Percentiles rank a stretch among this genome's conserved stretches.
phyloP scores from a whole-genome alignment of 352 stramenopile genomes.

The Phytophthora capsici region DNA sequence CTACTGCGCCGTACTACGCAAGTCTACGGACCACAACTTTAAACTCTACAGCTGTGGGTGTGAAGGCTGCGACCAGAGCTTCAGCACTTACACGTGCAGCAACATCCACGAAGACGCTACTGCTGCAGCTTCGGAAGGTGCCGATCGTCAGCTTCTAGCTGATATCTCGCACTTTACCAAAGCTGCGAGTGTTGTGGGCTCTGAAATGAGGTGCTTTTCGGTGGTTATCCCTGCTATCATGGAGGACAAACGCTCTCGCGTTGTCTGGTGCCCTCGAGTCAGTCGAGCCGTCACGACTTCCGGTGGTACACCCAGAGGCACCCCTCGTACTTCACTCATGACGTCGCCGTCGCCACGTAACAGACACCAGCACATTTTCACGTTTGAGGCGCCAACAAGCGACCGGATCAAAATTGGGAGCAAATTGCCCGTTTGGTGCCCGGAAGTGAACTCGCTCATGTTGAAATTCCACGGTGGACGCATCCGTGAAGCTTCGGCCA shows the following conservation, averaged over 20 bases:
- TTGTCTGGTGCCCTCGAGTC: constrained; percentile 84
- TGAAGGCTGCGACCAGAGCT: constrained; percentile 87
- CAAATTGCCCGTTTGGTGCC: constrained; percentile 88
- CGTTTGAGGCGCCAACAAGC: constrained; percentile 70
- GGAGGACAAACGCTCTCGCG: constrained; percentile 76
- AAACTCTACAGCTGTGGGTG: constrained; percentile 89
- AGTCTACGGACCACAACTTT: constrained; percentile 81
- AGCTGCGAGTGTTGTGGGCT: constrained; percentile 71
- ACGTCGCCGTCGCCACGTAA: constrained; percentile 81
- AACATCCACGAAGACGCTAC: constrained; percentile 68
- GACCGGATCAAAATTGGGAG: constrained; percentile 84
- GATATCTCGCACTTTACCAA: constrained; percentile 89
- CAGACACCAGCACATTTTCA: constrained; percentile 72
- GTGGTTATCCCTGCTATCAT: constrained; percentile 86
- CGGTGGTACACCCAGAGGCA: constrained; percentile 68
- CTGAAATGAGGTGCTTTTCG: constrained; percentile 84
- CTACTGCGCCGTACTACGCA: constrained; percentile 84
- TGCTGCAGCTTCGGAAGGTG: constrained; percentile 34
- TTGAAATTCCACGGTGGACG: constrained; percentile 90
- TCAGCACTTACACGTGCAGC: constrained; percentile 84
- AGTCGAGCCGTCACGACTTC: constrained; percentile 67
- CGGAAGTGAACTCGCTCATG: constrained; percentile 88
- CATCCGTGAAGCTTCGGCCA: constrained; percentile 87
- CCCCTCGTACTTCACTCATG: constrained; percentile 53
- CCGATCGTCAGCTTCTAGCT: constrained; percentile 82